Conservation (phyloP, 2,329 filamentous ascomycete genomes). For the Simplicillium aogashimaense region DNA sequence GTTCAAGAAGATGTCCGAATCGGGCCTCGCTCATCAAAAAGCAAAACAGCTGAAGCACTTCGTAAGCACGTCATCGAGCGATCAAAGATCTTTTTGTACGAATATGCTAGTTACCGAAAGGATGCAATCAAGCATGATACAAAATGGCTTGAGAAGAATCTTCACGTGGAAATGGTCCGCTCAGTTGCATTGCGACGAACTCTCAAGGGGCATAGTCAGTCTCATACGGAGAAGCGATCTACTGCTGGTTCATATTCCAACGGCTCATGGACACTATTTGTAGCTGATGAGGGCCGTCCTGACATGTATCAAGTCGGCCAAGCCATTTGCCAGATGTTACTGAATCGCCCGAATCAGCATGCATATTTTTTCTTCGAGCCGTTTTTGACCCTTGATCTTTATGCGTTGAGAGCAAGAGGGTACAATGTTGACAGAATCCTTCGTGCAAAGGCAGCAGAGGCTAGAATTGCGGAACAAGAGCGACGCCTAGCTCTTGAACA, state of each 20-base stretch:
- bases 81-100: constrained; percentile 81
- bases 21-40: constrained; percentile 55
- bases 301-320: constrained; percentile 92
- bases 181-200: constrained; percentile 68
- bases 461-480: constrained; percentile 75
- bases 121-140: constrained; percentile 79
- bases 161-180: constrained; percentile 68
- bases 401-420: constrained; percentile 73
- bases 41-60: constrained; percentile 57
- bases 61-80: constrained; percentile 79
- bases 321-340: constrained; percentile 69
- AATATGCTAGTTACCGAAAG: constrained; percentile 55
- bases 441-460: constrained; percentile 77
- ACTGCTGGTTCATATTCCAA: constrained; percentile 52
- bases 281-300: constrained; percentile 56
- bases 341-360: constrained; percentile 76
- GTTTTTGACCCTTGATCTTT: constrained; percentile 75
- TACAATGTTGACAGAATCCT: constrained; percentile 97
- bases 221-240: constrained; percentile 64
- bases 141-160: constrained; percentile 82
- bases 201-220: constrained; percentile 60
- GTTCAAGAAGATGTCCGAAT: constrained; percentile 71
- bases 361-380: constrained; percentile 87
- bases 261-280: constrained; percentile 59
- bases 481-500: constrained; percentile 63